Evolutionary conservation across 768 basidiomycete genomes (phyloP).

Genomic region (Gloeostereum incarnatum): DNA sequence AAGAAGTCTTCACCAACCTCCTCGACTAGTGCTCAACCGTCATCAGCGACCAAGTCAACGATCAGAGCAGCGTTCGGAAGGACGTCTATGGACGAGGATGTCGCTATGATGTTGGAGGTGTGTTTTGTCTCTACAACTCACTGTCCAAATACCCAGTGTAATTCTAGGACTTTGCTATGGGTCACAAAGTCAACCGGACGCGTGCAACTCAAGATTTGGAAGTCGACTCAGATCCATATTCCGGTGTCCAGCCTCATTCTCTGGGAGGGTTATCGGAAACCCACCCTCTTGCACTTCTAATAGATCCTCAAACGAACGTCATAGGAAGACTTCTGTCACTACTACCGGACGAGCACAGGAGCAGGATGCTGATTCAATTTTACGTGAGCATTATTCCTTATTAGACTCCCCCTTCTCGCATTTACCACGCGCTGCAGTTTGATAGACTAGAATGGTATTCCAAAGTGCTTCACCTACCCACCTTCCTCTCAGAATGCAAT

Average conservation of each 20-base stretch:
- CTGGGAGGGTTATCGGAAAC: constrained; percentile 7
- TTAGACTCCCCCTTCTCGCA: not conserved
- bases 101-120: constrained; percentile 19
- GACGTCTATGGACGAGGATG: constrained; percentile 15
- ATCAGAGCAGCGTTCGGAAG: constrained; percentile 12
- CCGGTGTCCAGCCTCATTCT: not conserved
- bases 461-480: constrained; percentile 15
- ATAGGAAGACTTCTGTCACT: constrained; percentile 9
- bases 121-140: too few species aligned
- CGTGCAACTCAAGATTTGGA: constrained; percentile 12
- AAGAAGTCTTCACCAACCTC: constrained; percentile 6
- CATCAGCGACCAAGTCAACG: constrained; percentile 2
- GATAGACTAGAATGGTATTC: constrained; percentile 13
- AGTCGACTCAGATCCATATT: constrained; percentile 3
- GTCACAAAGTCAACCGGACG: constrained; percentile 9
- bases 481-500: constrained; percentile 11
- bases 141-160: too few species aligned
- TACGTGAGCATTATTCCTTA: constrained; percentile 10
- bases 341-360: constrained; percentile 10
- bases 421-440: constrained; percentile 5
- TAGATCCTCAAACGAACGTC: constrained; percentile 13
- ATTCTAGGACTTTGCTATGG: constrained; percentile 9
- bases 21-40: constrained; percentile 1
- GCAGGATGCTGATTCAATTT: constrained; percentile 11
- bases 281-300: constrained; percentile 14